A percentile compares a stretch with the other conserved stretches of the same genome.
Evolutionary conservation across 768 basidiomycete species (phyloP).

Genomic region (Boletus vermiculosoides): DNA sequence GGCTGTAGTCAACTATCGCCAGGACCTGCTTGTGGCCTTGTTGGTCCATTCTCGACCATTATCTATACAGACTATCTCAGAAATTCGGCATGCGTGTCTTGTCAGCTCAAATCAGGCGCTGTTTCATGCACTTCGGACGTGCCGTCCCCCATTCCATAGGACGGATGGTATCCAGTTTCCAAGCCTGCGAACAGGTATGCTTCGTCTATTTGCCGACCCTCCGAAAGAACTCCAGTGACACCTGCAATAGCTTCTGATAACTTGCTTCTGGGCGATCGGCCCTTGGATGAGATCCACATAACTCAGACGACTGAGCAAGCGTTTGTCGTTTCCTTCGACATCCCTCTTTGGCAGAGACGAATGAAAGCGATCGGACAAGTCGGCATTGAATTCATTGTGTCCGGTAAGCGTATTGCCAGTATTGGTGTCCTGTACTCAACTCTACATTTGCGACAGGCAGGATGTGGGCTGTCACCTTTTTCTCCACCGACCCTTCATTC

Average conservation of each 20-base stretch:
- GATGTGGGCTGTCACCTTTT: slow-evolving; percentile 28
- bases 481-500: slow-evolving; percentile 11
- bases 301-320: slow-evolving; percentile 46
- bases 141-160: slow-evolving; percentile 22
- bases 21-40: slow-evolving; percentile 47
- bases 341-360: slow-evolving; percentile 63
- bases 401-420: slow-evolving; percentile 4
- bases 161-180: slow-evolving; percentile 21
- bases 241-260: slow-evolving; percentile 40
- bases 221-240: neutral
- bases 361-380: slow-evolving; percentile 62
- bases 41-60: slow-evolving; percentile 50
- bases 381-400: slow-evolving; percentile 66
- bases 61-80: slow-evolving; percentile 45
- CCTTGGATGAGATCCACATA: slow-evolving; percentile 53
- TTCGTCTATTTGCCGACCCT: slow-evolving; percentile 14
- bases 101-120: slow-evolving; percentile 26
- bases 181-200: slow-evolving; percentile 16
- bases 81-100: slow-evolving; percentile 68
- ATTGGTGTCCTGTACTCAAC: neutral
- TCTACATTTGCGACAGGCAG: slow-evolving; percentile 10
- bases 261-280: slow-evolving; percentile 37
- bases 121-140: slow-evolving; percentile 28
- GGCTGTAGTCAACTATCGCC: slow-evolving; percentile 35
- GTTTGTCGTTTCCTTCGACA: slow-evolving; percentile 51